Conservation (phyloP, 495 filamentous ascomycete genomes). For the Aspergillus campestris region DNA sequence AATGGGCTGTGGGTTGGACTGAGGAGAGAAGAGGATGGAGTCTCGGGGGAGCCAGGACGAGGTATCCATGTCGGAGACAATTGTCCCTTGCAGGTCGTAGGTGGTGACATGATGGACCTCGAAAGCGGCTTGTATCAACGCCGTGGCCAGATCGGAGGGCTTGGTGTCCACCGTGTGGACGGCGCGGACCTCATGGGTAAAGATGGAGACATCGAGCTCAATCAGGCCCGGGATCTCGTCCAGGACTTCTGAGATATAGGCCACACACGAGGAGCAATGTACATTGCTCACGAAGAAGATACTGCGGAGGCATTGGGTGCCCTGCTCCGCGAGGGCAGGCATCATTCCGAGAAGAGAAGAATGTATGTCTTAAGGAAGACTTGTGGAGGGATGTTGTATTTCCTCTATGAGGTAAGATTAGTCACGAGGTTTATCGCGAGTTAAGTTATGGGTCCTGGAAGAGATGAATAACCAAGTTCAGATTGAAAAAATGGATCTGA, state of each 20-base stretch:
- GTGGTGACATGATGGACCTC: constrained; percentile 42
- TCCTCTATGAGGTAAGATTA: too few relatives aligned
- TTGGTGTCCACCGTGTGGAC: constrained; percentile 22
- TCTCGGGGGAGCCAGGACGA: constrained; percentile 23
- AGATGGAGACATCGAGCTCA: constrained; percentile 36
- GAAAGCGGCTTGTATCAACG: constrained; percentile 42
- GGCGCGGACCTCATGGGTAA: constrained; percentile 38
- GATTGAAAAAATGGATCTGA: not conserved
- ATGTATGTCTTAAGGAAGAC: not conserved
- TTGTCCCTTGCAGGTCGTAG: constrained; percentile 19
- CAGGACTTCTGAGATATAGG: constrained; percentile 38
- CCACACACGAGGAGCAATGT: constrained; percentile 46
- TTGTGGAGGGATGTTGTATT: too few relatives aligned
- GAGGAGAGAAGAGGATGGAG: constrained; percentile 15
- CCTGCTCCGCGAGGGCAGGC: not conserved
- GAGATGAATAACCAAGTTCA: too few relatives aligned
- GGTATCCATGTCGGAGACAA: constrained; percentile 28
- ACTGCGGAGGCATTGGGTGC: constrained; percentile 15
- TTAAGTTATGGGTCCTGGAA: too few relatives aligned
- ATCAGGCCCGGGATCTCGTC: constrained; percentile 23
- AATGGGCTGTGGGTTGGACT: constrained; percentile 14
- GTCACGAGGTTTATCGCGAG: too few relatives aligned
- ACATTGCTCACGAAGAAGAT: constrained; percentile 42
- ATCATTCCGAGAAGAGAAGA: not conserved
- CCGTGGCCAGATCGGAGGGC: constrained; percentile 26